Percentiles rank a stretch among this genome's conserved stretches.
Evolutionary conservation across 1,139 yeast species (phyloP).

Genomic region (Kurtzmaniella natalensis): DNA sequence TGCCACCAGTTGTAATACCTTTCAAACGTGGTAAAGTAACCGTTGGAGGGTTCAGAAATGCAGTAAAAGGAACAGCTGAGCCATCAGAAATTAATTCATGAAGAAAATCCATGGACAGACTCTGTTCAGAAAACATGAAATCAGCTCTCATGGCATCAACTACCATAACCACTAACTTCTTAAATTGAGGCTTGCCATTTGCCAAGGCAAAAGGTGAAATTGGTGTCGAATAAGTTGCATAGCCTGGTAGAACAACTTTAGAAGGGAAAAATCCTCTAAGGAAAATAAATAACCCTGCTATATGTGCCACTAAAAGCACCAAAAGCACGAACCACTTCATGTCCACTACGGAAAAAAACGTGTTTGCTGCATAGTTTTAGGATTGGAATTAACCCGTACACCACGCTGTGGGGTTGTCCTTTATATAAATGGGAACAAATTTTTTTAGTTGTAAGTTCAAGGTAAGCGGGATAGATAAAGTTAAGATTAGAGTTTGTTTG

Average conservation of each 20-base stretch:
- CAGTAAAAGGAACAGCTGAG: constrained; percentile 81
- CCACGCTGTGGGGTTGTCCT: neutral
- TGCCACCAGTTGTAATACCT: constrained; percentile 78
- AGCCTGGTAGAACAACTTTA: constrained; percentile 66
- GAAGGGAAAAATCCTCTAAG: constrained; percentile 87
- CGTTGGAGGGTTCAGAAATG: constrained; percentile 83
- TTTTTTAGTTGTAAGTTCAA: too few species aligned
- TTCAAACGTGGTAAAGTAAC: constrained; percentile 77
- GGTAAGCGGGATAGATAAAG: too few species aligned
- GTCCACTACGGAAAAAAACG: constrained; percentile 1
- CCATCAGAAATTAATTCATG: constrained; percentile 67
- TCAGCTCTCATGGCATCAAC: constrained; percentile 93
- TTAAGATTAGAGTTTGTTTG: too few species aligned
- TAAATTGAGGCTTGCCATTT: constrained; percentile 46
- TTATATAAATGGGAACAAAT: too few species aligned
- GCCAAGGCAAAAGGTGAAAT: constrained; percentile 17
- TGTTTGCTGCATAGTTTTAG: constrained; percentile 1
- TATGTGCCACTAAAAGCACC: constrained; percentile 17
- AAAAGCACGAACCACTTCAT: constrained; percentile 7
- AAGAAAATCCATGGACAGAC: constrained; percentile 57
- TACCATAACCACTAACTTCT: constrained; percentile 72
- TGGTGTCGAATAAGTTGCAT: constrained; percentile 23
- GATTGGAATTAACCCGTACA: neutral
- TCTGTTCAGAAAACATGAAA: constrained; percentile 62
- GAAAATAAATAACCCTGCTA: constrained; percentile 56